Base-by-base conservation (phyloP, 306 rosid species). In the Quercus cerris region DNA sequence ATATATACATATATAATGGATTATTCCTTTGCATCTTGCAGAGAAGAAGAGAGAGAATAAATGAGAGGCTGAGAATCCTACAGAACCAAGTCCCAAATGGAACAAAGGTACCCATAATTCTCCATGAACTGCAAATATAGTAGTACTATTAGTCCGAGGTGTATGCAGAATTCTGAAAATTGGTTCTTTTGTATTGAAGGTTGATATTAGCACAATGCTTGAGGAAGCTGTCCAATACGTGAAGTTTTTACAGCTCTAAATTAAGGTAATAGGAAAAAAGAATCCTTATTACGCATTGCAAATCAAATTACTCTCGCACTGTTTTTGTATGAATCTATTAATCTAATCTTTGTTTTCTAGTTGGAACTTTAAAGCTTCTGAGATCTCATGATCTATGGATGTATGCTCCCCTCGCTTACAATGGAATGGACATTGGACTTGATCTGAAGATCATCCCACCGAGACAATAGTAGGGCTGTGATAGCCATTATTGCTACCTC, bases 141-240 rank as follows among this genome's bases (percentile, higher is more conserved):
- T 1, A 31, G 30, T 1, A 31, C 23, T 41, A 66, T 25, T 44
- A 49, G 25, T 73, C 41, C 35, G 3, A n/a, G 70, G 13, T 68
- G 73, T 71, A 77, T 58, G 44, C 35, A 75, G 74, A 33, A 62
- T 70, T 71, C 70, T 72, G 8, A 77, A 22, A 31, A 13, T 70
- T 80, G 44, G 49, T 79, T 79, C 35, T 68, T 59, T 31, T 27
- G 27, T 27, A 27, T 27, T 27, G 27, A 27, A 94, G 98, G 99
- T 94, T 75, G 99, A 95, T 84, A 90, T 93, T 76, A 95, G 99
- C 91, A 95, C 99, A 82, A 95, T 95, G 99, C 98, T 95, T 31
- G 99, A 95, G 85, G 99, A 95, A 89, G 98, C 98, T 71, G 98
- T 93, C 63, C 90, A 86, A 44, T 93, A 95, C 85, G 99, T 95